A percentile compares a stretch with the other conserved stretches of the same genome.
Conservation (phyloP, 331 rosid species). For the Pyrus hybrid region DNA sequence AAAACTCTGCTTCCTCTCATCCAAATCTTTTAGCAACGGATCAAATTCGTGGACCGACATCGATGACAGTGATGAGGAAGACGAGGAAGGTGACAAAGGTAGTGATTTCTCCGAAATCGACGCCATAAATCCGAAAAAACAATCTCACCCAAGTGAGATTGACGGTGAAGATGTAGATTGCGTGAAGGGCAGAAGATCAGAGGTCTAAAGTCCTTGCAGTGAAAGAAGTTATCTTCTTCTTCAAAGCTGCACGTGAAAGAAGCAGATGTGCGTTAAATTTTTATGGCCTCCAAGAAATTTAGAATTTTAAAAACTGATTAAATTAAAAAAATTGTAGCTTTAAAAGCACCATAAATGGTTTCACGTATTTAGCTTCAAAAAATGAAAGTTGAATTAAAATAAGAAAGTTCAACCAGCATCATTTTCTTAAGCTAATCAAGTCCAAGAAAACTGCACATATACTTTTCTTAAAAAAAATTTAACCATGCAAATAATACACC, state of each 20-base stretch:
- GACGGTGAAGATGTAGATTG: not conserved
- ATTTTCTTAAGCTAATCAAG: conserved; percentile 1
- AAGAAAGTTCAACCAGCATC: not conserved
- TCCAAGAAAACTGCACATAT: not conserved
- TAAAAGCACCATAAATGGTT: conserved; percentile 7
- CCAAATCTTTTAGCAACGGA: conserved; percentile 75
- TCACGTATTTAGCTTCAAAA: conserved; percentile 3
- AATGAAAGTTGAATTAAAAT: not conserved
- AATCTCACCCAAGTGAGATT: not conserved
- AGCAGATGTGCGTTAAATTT: conserved; percentile 35
- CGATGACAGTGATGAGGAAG: conserved; percentile 17
- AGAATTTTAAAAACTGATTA: not conserved
- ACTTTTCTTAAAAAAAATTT: not conserved
- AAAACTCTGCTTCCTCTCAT: conserved; percentile 82
- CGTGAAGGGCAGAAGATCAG: not conserved
- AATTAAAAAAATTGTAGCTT: conserved; percentile 8
- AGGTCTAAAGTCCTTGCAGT: conserved; percentile 12
- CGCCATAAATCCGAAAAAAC: conserved; percentile 36
- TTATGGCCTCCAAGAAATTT: conserved; percentile 8
- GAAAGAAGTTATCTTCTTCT: conserved; percentile 27
- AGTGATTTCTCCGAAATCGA: conserved; percentile 43
- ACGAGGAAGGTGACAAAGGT: conserved; percentile 7
- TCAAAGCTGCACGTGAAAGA: conserved; percentile 40
- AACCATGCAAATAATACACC: conserved; percentile 3
- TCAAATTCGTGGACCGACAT: conserved; percentile 40